A percentile compares a stretch with the other conserved stretches of the same genome.
phyloP scores from a whole-genome alignment of 495 filamentous ascomycete genomes.

The Letharia lupina region DNA sequence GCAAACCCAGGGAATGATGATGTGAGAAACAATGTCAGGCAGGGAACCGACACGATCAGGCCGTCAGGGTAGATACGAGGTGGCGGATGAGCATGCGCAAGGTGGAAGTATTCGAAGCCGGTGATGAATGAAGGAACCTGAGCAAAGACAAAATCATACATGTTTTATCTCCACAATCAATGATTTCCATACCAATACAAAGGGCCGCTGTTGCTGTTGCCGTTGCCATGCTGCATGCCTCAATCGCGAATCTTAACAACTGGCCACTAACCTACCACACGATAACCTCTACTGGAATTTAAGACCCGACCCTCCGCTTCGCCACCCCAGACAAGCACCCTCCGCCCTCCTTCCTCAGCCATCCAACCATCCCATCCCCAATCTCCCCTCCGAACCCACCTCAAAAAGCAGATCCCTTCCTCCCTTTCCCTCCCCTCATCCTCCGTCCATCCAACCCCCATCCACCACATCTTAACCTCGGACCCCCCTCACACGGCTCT shows the following conservation, averaged over 20 bases:
- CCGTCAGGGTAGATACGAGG: constrained; percentile 11
- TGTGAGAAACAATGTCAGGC: constrained; percentile 35
- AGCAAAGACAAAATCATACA: too few species aligned
- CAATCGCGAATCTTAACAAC: not conserved
- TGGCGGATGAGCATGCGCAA: not conserved
- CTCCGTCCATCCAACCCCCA: too few species aligned
- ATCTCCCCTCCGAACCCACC: too few species aligned
- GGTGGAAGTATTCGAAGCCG: constrained; percentile 13
- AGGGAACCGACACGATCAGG: constrained; percentile 28
- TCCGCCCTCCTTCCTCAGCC: too few species aligned
- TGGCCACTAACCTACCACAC: not conserved
- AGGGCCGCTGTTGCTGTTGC: too few species aligned
- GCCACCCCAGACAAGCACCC: not conserved
- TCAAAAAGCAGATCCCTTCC: too few species aligned
- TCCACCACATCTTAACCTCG: too few species aligned
- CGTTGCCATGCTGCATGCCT: not conserved
- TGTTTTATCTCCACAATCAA: not conserved
- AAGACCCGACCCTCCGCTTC: not conserved
- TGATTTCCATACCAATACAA: not conserved
- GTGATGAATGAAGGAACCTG: not conserved
- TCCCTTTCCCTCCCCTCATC: too few species aligned
- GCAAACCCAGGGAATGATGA: constrained; percentile 36
- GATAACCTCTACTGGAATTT: not conserved
- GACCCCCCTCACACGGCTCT: too few species aligned
- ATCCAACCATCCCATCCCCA: too few species aligned